Base-by-base conservation (phyloP, 495 filamentous ascomycete genomes). In the Trichoderma reesei region DNA sequence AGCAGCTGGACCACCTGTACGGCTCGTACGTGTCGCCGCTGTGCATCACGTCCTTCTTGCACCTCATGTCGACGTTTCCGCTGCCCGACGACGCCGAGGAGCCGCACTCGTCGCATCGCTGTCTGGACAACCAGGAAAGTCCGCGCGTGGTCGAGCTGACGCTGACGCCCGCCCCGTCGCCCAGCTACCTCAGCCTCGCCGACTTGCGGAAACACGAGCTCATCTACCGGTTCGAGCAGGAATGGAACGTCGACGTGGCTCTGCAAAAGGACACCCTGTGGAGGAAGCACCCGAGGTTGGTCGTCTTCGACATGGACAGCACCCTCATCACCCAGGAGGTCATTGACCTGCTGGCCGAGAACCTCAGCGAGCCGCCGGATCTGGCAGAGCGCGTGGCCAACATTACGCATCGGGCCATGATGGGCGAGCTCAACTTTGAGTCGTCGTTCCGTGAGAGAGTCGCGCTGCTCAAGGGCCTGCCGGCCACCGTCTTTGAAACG, bases 291-390 rank as follows among this genome's bases (percentile, higher is more conserved):
- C 89, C 90, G 71, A 86, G 90, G 3, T 77, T 98, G 5, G 92
- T 90, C 2, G 86, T 96, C 34, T 98, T 98, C 68, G 94, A 98
- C 71, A 98, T 98, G 94, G 94, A 98, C 74, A 91, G 88, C 65
- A 98, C 94, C 0, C 80, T 98, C 64, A 97, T 98, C 68, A 85
- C 92, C 64, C 91, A 98, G 71, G 94, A 98, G 78, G 90, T 96
- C 31, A 96, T 98, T 69, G 94, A 98, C 69, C 86, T 97, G 69
- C 87, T 98, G 63, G 94, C 94, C 26, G 84, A 86, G 41, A 86
- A 86, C 38, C 85, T 94, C 62, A 74, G 72, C 18, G 75, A 80
- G 54, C 79, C 76, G 34, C 78, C 79, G 1, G 89, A 89, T 54
- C 82, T 92, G 11, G 87, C 75, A 38, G 75, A 71, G 13, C 71